Base-by-base conservation (phyloP, 306 rosid species). In the Fragaria ananassa region DNA sequence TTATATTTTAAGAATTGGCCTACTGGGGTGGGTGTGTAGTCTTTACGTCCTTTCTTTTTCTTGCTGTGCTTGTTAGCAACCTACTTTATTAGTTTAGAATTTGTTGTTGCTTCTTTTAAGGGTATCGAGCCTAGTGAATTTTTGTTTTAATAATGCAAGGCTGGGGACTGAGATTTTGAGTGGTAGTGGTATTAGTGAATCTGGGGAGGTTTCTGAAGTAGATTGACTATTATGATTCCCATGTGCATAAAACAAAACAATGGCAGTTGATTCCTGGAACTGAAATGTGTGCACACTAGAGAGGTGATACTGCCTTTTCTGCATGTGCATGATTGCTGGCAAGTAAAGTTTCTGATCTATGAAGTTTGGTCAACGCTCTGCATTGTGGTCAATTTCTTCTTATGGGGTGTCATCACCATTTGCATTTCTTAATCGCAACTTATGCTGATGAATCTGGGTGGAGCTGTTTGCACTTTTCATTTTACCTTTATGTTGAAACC, bases 161-260 rank as follows among this genome's bases (percentile, higher is more conserved):
- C 42, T 60, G 54, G 44, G 44, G 44, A 7, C 2, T 41, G 44
- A 6, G 44, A 41, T 41, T 41, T 41, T 41, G 76, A 74, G 54
- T 37, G 19, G 75, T 42, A 61, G n/a, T 62, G 41, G 5, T 62
- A 51, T 64, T 21, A 12, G 49, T 21, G 10, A 57, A 69, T 29
- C 54, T 49, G 25, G 11, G 17, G 21, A 11, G 70, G 46, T 25
- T 47, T 49, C 37, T 60, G 8, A 41, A 58, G 47, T 57, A 49
- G 70, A 47, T 74, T 72, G 72, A 71, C 44, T 17, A 25, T 42
- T 44, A 58, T 34, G 71, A 73, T 42, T 68, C 76, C 76, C 83
- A 87, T 83, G 85, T 86, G 95, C 81, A 6, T 58, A 2, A 77
- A 68, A 76, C 82, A 54, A 2, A 35, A 14, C 67, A 72, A 35